Evolutionary conservation across 306 rosid genomes (phyloP).

Genomic region (Rosa multiflora): DNA sequence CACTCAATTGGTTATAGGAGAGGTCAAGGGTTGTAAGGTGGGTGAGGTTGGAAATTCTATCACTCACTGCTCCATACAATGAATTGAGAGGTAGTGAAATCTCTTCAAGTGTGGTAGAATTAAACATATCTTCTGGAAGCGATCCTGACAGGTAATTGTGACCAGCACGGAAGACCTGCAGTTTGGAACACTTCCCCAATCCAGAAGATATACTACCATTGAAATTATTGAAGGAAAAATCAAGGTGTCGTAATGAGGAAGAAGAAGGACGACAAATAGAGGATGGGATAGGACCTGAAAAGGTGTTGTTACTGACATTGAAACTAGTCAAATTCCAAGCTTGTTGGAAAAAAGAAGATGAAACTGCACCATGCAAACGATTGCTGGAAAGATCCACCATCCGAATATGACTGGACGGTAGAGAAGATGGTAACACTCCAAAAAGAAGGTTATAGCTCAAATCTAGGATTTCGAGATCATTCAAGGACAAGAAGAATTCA

Average conservation of each 20-base stretch:
- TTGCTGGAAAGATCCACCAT: conserved; percentile 23
- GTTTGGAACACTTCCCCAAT: conserved; percentile 1
- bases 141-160: neutral
- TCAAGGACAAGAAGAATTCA: neutral
- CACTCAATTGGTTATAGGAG: neutral
- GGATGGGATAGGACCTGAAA: conserved; percentile 5
- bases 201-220: neutral
- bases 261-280: neutral
- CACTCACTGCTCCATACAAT: neutral
- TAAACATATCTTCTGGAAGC: neutral
- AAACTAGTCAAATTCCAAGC: conserved; percentile 6
- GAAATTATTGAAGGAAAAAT: neutral
- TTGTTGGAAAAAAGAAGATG: conserved; percentile 4
- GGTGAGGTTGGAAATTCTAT: neutral
- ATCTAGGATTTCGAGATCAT: neutral
- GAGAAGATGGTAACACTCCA: conserved; percentile 2
- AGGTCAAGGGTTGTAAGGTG: neutral
- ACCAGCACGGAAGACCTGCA: conserved; percentile 10
- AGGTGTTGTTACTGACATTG: conserved; percentile 7
- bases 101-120: neutral
- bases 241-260: neutral
- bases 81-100: neutral
- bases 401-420: neutral
- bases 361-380: neutral
- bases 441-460: conserved; percentile 9